These are phyloP conservation scores for Cytospora mali DNA, from an alignment of 2,329 filamentous ascomycete genomes.

Conservation along the genomic window DNA sequence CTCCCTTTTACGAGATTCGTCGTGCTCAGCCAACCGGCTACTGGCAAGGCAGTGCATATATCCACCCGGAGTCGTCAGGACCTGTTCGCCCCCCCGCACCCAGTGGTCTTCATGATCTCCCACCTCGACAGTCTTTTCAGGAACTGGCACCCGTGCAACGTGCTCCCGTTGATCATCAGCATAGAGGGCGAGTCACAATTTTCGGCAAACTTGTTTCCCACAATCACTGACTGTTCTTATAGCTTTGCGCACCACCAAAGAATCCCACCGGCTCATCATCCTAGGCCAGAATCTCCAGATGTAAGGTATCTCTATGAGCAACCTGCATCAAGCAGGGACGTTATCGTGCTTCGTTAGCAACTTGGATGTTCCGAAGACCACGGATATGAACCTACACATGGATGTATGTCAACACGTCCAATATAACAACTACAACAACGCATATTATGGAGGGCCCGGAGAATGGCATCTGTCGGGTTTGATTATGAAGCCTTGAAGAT, in stretches of 20 bases:
- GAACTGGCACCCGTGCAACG: not conserved
- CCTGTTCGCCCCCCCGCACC: conserved; percentile 3
- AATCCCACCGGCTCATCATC: conserved; percentile 5
- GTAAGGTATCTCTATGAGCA: conserved; percentile 26
- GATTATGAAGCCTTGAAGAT: not conserved
- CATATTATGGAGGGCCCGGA: not conserved
- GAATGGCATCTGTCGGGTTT: not conserved
- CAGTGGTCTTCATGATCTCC: not conserved
- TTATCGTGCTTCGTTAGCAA: conserved; percentile 19
- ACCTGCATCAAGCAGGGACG: conserved; percentile 17
- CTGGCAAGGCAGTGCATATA: conserved; percentile 13
- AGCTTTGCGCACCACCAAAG: conserved; percentile 17
- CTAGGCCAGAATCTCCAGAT: conserved; percentile 4
- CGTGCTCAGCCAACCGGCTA: conserved; percentile 5
- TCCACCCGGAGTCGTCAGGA: conserved; percentile 1
- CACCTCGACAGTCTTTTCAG: conserved; percentile 5
- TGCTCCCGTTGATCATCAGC: conserved; percentile 3
- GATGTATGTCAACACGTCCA: not conserved
- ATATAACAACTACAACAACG: not conserved
- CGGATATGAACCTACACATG: not conserved
- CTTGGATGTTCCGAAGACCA: no score
- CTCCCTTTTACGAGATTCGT: conserved; percentile 15
- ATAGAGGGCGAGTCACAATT: conserved; percentile 27
- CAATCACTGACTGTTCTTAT: conserved; percentile 16
- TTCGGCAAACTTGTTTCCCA: not conserved